A percentile compares a stretch with the other conserved stretches of the same genome.
phyloP scores from a whole-genome alignment of 352 stramenopile species.

The Globisporangium viniferum region DNA sequence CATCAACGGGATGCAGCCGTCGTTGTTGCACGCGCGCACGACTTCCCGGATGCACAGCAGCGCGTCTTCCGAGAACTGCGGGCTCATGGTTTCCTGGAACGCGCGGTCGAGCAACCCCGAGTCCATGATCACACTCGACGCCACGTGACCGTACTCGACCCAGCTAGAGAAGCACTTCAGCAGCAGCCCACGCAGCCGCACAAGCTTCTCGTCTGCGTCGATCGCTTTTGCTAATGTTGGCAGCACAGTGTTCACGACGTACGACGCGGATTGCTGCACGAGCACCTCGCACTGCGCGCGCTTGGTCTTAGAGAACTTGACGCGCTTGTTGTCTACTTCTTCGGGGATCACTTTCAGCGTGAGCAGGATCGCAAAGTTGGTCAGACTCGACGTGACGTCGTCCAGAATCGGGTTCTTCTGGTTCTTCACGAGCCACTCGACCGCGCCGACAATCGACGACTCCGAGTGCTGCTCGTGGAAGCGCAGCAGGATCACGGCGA shows the following conservation, averaged over 20 bases:
- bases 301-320: constrained; percentile 74
- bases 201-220: constrained; percentile 49
- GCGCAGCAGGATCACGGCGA: constrained; percentile 72
- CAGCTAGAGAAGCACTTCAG: constrained; percentile 68
- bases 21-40: constrained; percentile 52
- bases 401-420: constrained; percentile 46
- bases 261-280: constrained; percentile 56
- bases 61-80: constrained; percentile 37
- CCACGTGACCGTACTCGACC: constrained; percentile 68
- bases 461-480: constrained; percentile 66
- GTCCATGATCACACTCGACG: constrained; percentile 53
- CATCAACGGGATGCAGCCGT: constrained; percentile 67
- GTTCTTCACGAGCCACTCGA: constrained; percentile 79
- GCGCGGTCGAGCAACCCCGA: constrained; percentile 52
- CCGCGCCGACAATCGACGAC: constrained; percentile 46
- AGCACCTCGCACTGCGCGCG: constrained; percentile 61
- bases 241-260: constrained; percentile 60
- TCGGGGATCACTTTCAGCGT: constrained; percentile 77
- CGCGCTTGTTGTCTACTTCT: constrained; percentile 74
- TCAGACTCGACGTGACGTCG: constrained; percentile 37
- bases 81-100: constrained; percentile 50
- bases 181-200: constrained; percentile 41
- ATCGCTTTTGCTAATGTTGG: constrained; percentile 55
- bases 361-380: constrained; percentile 73
- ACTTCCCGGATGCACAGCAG: constrained; percentile 68